These are phyloP conservation scores for Fomitiporia mediterranea DNA, from an alignment of 1,284 basidiomycete genomes.

Conservation along the genomic window DNA sequence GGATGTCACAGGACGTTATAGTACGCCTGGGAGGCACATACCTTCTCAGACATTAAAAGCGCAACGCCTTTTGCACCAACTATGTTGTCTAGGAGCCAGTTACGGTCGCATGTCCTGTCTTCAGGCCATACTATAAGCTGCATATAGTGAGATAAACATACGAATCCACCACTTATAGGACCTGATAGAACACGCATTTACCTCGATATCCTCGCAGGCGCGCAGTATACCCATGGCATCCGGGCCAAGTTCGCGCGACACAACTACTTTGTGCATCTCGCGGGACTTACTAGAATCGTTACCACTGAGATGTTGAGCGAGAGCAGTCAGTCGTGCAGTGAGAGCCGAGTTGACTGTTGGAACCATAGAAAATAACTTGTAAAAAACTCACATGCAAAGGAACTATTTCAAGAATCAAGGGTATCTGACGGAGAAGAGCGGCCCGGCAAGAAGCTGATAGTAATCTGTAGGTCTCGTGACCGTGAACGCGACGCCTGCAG, in stretches of 20 bases:
- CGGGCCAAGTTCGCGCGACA: constrained; percentile 64
- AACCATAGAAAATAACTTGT: not conserved
- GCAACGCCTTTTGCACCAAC: constrained; percentile 61
- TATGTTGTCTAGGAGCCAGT: constrained; percentile 79
- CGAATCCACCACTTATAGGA: no score
- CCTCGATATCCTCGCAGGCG: constrained; percentile 51
- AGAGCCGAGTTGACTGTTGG: not conserved
- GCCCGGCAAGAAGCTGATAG: not conserved
- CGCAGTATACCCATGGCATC: constrained; percentile 65
- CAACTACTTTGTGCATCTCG: constrained; percentile 48
- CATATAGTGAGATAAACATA: no score
- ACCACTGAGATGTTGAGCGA: constrained; percentile 1
- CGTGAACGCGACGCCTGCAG: constrained; percentile 5
- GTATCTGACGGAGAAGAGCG: not conserved
- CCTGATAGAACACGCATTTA: constrained; percentile 27
- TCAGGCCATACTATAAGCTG: constrained; percentile 72
- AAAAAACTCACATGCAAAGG: not conserved
- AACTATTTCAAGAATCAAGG: not conserved
- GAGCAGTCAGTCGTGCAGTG: not conserved
- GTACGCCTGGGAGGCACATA: constrained; percentile 25
- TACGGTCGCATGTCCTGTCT: constrained; percentile 56
- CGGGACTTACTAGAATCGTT: not conserved
- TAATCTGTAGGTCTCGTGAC: not conserved
- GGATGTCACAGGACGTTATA: not conserved
- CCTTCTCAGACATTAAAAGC: constrained; percentile 71